A percentile compares a stretch with the other conserved stretches of the same genome.
Evolutionary conservation across 805 yeast genomes (phyloP).

Genomic region (Yarrowia sp.): DNA sequence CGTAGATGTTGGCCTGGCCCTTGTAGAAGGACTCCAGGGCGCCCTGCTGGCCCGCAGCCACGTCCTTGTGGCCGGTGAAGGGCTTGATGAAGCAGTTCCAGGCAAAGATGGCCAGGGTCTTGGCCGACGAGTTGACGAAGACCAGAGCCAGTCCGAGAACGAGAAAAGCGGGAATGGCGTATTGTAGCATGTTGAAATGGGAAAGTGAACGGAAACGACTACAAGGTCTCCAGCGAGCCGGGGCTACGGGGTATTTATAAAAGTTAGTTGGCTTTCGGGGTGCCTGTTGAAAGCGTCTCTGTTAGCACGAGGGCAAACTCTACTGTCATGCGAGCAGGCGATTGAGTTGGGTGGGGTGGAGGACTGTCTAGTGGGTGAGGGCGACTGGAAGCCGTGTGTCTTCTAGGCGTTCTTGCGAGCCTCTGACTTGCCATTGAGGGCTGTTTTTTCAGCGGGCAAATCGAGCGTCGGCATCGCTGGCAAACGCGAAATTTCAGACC

Average conservation of each 20-base stretch:
- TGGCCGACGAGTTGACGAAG: constrained; percentile 29
- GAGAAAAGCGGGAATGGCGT: constrained; percentile 27
- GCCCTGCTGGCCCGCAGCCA: constrained; percentile 49
- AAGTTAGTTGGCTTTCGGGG: constrained; percentile 6
- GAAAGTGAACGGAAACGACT: not conserved
- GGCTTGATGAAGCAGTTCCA: constrained; percentile 63
- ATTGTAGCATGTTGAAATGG: constrained; percentile 19
- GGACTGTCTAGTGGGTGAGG: not conserved
- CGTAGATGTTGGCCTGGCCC: constrained; percentile 75
- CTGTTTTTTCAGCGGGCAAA: not conserved
- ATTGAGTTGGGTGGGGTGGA: constrained; percentile 23
- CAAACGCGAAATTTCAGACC: not conserved
- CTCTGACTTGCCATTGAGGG: not conserved
- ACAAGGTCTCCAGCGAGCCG: not conserved
- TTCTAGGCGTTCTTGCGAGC: too few species aligned
- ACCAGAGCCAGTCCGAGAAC: constrained; percentile 27
- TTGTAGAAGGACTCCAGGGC: constrained; percentile 69
- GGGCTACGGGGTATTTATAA: constrained; percentile 8
- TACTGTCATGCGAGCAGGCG: constrained; percentile 25
- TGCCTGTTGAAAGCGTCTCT: constrained; percentile 4
- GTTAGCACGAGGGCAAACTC: constrained; percentile 25
- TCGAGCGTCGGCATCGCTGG: not conserved
- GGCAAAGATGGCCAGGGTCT: constrained; percentile 38
- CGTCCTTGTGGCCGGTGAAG: constrained; percentile 39
- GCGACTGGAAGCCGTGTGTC: not conserved